Base-by-base conservation (phyloP, 1,139 yeast genomes). In the Taphrina sp. region DNA sequence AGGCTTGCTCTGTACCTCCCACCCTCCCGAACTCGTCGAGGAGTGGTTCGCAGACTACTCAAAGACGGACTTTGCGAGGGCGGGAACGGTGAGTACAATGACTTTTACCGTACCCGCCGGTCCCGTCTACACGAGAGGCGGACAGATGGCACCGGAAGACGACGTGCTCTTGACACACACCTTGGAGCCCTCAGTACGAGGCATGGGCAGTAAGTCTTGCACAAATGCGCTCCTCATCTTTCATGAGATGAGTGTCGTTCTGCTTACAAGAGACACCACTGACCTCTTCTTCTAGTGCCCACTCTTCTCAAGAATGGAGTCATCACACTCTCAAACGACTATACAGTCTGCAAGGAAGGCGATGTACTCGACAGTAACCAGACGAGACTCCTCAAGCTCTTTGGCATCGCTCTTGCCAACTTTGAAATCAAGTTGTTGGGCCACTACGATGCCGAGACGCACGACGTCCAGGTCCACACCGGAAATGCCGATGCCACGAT, bases 151-250 rank as follows among this genome's bases (percentile, higher is more conserved):
- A 29, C 73, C 70, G 24, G 96, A 89, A 68, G 97, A 92, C 64
- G 99, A 92, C 70, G 92, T 92, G 19, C 96, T 96, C 64, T 82
- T 92, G 87, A 84, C 95, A 10, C 98, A 92, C 69, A 88, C 97
- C 3, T 76, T 94, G 72, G 98, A 92, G 73, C 88, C 89, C 64
- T 87, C 95, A 41, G 72, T 92, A 66, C 83, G 98, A 75, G 85
- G 85, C 67, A 82, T 82, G 64, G 92, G 92, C 68, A 82, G 52
- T 46, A 46, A 35, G 52, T 46, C 23, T 14, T 26, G 16, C n/a
- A n/a, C n/a, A n/a, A n/a, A n/a, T n/a, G n/a, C n/a, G n/a, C n/a
- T n/a, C n/a, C n/a, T n/a, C 31, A 26, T 26, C 31, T 26, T 7
- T 7, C 24, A 23, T 24, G 14, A 24, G 3, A n/a, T 10, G n/a